Evolutionary conservation across 2,329 filamentous ascomycete species (phyloP).

Genomic region (Colletotrichum sp.): DNA sequence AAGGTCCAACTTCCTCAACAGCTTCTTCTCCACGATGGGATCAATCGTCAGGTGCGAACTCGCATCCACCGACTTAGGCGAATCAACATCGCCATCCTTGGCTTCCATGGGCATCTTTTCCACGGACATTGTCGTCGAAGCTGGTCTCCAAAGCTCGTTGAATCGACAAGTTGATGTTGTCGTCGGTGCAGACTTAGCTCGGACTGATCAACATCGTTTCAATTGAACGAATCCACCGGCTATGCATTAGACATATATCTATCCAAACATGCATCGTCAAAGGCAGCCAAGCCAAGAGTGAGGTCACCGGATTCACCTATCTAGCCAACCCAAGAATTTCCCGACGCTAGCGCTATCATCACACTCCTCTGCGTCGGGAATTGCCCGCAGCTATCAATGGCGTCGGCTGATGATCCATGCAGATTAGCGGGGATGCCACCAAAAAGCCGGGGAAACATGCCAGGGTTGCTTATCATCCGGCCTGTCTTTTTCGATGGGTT

Average conservation of each 20-base stretch:
- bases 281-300: neutral
- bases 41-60: conserved; percentile 2
- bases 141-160: neutral
- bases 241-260: conserved; percentile 7
- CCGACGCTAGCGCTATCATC: neutral
- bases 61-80: neutral
- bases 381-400: neutral
- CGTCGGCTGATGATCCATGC: conserved; percentile 4
- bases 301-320: conserved; percentile 20
- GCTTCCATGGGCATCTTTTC: conserved; percentile 9
- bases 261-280: neutral
- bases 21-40: conserved; percentile 14
- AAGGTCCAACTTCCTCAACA: conserved; percentile 28
- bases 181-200: neutral
- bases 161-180: neutral
- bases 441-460: neutral
- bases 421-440: neutral
- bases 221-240: neutral
- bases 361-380: neutral
- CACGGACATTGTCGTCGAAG: neutral
- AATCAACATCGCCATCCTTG: conserved; percentile 7
- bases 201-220: neutral
- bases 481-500: neutral
- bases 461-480: conserved; percentile 4
- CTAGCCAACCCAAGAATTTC: neutral